Base-by-base conservation (phyloP, 2,329 filamentous ascomycete genomes). In the Colletotrichum costaricense region DNA sequence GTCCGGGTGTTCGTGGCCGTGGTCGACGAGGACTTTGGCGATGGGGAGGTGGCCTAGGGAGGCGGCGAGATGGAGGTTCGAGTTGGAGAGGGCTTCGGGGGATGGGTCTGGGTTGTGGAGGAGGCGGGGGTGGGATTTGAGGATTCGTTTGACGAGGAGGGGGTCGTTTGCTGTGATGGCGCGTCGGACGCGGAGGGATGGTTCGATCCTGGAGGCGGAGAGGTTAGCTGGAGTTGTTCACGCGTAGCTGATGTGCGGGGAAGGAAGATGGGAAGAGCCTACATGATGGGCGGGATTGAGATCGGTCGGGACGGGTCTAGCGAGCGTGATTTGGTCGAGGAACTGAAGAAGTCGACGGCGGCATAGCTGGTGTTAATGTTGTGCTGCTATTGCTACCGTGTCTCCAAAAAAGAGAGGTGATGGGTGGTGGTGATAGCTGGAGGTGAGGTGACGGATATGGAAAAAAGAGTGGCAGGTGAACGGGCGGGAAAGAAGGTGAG, bases 101-200 rank as follows among this genome's bases (percentile, higher is more conserved):
- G 91, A 89, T 77, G 90, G 89, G 82, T 97, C 94, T 2, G 95
- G 94, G 79, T 97, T 97, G 79, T 93, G 92, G 33, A 97, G 86
- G 75, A 93, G 89, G 22, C 84, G 80, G 0, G 93, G 93, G 79
- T 96, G 91, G 72, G 92, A 92, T 76, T 88, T 89, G 76, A 97
- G 87, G 80, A 97, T 95, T 80, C 95, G 93, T 77, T 88, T 85
- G 77, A 95, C 93, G 76, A 97, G 92, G 69, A 91, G 85, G 65
- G 86, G 83, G 82, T 96, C 93, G 81, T 93, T 92, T 78, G 91
- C 88, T 80, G 93, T 89, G 81, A 98, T 96, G 74, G 95, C 95
- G 77, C 95, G 92, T 76, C 95, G 93, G 57, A 97, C 87, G 78
- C 95, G 93, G 81, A 92, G 90, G 69, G 92, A 89, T 71, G 94